phyloP scores from a whole-genome alignment of 75 land plant species.

The Pinus tabuliformis region DNA sequence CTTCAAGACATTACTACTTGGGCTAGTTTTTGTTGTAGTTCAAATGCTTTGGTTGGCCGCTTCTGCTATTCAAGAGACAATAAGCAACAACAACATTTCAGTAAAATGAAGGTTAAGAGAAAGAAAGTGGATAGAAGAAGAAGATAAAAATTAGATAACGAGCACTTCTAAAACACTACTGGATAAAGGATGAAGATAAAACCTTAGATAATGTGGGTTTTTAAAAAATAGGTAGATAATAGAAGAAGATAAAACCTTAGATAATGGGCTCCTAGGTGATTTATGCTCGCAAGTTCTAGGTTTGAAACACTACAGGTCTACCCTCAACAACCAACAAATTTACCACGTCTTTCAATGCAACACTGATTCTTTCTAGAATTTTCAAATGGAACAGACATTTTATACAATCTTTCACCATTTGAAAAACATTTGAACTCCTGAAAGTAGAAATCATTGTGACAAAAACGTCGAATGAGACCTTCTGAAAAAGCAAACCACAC shows the following conservation, averaged over 20 bases:
- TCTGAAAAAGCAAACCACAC: neutral
- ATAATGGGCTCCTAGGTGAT: slow-evolving; percentile 40
- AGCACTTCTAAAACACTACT: too few species aligned
- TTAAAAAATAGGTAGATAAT: neutral
- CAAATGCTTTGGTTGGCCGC: slow-evolving; percentile 28
- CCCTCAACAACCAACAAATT: neutral
- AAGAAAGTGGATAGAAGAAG: too few species aligned
- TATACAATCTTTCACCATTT: neutral
- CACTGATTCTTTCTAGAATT: neutral
- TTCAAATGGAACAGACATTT: neutral
- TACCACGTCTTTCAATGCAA: neutral
- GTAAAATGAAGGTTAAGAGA: neutral
- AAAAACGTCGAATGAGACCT: too few species aligned
- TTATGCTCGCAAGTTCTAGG: slow-evolving; percentile 39
- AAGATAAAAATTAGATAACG: too few species aligned
- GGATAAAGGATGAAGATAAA: too few species aligned
- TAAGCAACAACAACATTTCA: neutral
- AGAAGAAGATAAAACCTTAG: slow-evolving; percentile 29
- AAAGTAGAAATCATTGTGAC: neutral
- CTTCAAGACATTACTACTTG: too few species aligned
- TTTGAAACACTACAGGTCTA: neutral
- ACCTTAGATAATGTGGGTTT: too few species aligned
- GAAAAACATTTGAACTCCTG: too few species aligned
- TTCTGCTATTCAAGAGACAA: slow-evolving; percentile 24
- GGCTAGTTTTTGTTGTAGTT: slow-evolving; percentile 44